These are phyloP conservation scores for Mycosphaerelloides madeirae DNA, from an alignment of 2,329 filamentous ascomycete genomes.

Conservation along the genomic window DNA sequence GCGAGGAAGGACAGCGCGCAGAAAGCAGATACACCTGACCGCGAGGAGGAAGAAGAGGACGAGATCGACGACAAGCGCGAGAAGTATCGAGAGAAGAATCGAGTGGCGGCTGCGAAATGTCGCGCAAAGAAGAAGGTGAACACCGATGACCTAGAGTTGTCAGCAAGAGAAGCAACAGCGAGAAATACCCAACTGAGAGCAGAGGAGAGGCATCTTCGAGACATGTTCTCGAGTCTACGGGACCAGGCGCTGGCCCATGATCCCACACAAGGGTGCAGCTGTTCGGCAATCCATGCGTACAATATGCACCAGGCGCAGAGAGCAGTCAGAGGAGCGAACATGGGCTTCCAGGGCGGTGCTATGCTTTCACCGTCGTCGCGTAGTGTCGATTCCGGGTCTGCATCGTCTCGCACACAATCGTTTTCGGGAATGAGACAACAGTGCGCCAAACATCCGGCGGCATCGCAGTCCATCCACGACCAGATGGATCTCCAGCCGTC, in stretches of 20 bases:
- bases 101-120: conserved; percentile 69
- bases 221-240: conserved; percentile 30
- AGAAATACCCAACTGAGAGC: conserved; percentile 29
- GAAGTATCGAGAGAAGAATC: conserved; percentile 64
- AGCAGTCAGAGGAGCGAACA: conserved; percentile 18
- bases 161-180: conserved; percentile 36
- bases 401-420: conserved; percentile 15
- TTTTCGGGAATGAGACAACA: conserved; percentile 10
- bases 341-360: conserved; percentile 8
- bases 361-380: conserved; percentile 20
- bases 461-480: conserved; percentile 7
- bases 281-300: conserved; percentile 30
- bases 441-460: conserved; percentile 3
- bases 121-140: conserved; percentile 64
- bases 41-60: conserved; percentile 13
- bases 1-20: conserved; percentile 19
- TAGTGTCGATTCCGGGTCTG: conserved; percentile 14
- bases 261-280: conserved; percentile 28
- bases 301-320: conserved; percentile 29
- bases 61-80: conserved; percentile 45
- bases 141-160: conserved; percentile 47
- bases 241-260: conserved; percentile 31
- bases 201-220: conserved; percentile 30
- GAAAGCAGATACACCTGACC: conserved; percentile 5
- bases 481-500: background rate